These are phyloP conservation scores for Penicillium sp. DNA, from an alignment of 2,329 filamentous ascomycete species.

Conservation along the genomic window DNA sequence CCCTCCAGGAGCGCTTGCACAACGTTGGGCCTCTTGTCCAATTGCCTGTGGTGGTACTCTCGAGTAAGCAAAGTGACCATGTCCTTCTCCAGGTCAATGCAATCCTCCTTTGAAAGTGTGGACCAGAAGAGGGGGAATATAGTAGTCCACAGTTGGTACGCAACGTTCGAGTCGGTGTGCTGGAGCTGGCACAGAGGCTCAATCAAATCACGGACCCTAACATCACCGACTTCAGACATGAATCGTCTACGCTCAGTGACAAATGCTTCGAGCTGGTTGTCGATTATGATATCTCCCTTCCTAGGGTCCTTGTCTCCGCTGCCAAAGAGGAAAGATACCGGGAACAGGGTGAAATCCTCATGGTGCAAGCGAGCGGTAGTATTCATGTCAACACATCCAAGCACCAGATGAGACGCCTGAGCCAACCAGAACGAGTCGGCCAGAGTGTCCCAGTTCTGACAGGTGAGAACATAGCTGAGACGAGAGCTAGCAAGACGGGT, in stretches of 20 bases:
- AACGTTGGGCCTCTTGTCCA: slow-evolving; percentile 94
- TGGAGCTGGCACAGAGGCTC: slow-evolving; percentile 91
- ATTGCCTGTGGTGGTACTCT: slow-evolving; percentile 91
- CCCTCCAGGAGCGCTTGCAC: slow-evolving; percentile 90
- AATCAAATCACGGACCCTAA: slow-evolving; percentile 84
- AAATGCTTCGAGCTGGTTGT: slow-evolving; percentile 79
- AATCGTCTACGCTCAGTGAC: slow-evolving; percentile 81
- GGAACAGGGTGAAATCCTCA: slow-evolving; percentile 80
- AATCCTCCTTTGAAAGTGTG: slow-evolving; percentile 81
- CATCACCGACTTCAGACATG: slow-evolving; percentile 76
- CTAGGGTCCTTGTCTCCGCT: slow-evolving; percentile 71
- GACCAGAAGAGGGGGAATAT: slow-evolving; percentile 96
- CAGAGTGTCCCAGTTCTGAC: slow-evolving; percentile 96
- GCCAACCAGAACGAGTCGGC: slow-evolving; percentile 95
- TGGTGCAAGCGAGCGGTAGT: slow-evolving; percentile 73
- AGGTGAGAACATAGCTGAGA: slow-evolving; percentile 82
- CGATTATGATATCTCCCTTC: slow-evolving; percentile 67
- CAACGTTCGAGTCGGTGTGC: slow-evolving; percentile 78
- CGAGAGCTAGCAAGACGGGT: slow-evolving; percentile 90
- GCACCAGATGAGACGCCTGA: slow-evolving; percentile 88
- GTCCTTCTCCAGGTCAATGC: slow-evolving; percentile 84
- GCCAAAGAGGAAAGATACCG: slow-evolving; percentile 71
- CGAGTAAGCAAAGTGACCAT: slow-evolving; percentile 90
- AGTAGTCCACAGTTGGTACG: slow-evolving; percentile 86
- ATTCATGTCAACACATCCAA: slow-evolving; percentile 87